A percentile compares a stretch with the other conserved stretches of the same genome.
Evolutionary conservation across 306 rosid genomes (phyloP).

Genomic region (Phaseolus lunatus): DNA sequence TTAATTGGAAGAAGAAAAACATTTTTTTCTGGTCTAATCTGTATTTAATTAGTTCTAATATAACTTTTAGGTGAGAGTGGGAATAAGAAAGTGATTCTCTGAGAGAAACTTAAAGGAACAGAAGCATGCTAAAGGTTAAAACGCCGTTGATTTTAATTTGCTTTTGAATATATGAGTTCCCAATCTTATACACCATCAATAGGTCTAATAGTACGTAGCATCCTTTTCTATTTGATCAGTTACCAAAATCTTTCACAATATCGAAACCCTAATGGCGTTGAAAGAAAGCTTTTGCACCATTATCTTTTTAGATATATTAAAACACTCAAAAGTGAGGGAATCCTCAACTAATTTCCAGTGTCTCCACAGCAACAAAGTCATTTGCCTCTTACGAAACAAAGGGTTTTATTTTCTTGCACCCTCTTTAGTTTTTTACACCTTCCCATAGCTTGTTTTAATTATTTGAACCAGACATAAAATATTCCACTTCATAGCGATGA

Average conservation of each 20-base stretch:
- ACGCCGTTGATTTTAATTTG: constrained; percentile 1
- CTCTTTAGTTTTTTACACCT: neutral
- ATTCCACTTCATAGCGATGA: too few species aligned
- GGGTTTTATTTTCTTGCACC: neutral
- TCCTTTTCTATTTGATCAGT: neutral
- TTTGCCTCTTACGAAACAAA: neutral
- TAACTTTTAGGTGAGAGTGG: constrained; percentile 31
- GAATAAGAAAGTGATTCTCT: constrained; percentile 9
- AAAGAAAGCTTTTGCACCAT: neutral
- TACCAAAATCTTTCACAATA: constrained; percentile 10
- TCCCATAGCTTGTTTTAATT: too few species aligned
- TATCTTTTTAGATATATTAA: neutral
- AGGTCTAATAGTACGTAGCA: constrained; percentile 9
- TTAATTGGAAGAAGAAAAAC: neutral
- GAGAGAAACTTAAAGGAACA: neutral
- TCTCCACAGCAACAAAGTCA: neutral
- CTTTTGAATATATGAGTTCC: neutral
- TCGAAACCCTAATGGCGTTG: neutral
- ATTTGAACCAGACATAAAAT: too few species aligned
- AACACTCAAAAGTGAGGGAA: neutral
- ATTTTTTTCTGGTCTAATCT: constrained; percentile 1
- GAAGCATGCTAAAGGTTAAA: neutral
- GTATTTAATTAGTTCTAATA: constrained; percentile 9
- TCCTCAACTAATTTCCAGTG: constrained; percentile 16
- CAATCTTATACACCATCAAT: neutral